These are phyloP conservation scores for Fusarium chuoi DNA, from an alignment of 2,329 filamentous ascomycete species.

Conservation along the genomic window DNA sequence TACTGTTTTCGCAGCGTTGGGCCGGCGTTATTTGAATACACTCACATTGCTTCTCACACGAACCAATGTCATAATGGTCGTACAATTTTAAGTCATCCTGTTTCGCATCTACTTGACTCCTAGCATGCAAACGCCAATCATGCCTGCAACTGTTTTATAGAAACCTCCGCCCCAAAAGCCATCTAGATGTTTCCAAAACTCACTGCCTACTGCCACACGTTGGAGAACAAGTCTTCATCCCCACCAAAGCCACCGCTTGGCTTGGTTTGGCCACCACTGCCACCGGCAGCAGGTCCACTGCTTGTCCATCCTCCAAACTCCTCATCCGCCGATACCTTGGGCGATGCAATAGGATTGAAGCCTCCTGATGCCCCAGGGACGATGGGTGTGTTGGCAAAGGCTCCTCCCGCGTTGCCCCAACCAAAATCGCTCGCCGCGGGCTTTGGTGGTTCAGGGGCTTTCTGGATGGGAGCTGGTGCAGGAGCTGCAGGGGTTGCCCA, in stretches of 20 bases:
- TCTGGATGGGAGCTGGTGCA: conserved; percentile 62
- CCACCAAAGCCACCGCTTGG: conserved; percentile 69
- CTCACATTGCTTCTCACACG: conserved; percentile 18
- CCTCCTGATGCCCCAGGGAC: conserved; percentile 72
- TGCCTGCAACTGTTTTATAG: conserved; percentile 45
- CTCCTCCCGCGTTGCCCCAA: conserved; percentile 60
- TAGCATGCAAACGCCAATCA: conserved; percentile 49
- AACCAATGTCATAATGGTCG: conserved; percentile 4
- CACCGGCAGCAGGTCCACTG: conserved; percentile 60
- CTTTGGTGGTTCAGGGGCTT: conserved; percentile 65
- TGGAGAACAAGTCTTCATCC: conserved; percentile 91
- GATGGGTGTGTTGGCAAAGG: conserved; percentile 69
- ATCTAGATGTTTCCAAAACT: conserved; percentile 24
- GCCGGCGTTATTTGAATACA: conserved; percentile 38
- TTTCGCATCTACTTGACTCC: conserved; percentile 48
- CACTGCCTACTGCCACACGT: conserved; percentile 83
- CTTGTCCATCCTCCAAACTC: conserved; percentile 97
- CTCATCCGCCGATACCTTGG: conserved; percentile 86
- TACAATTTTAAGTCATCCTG: conserved; percentile 28
- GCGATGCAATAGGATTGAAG: conserved; percentile 63
- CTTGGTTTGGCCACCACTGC: conserved; percentile 56
- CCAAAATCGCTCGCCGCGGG: conserved; percentile 69
- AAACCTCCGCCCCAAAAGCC: conserved; percentile 19
- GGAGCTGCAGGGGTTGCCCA: conserved; percentile 76
- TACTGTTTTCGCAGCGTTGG: conserved; percentile 33